Conservation (phyloP, 352 stramenopile species). For the Phytophthora citrophthora region DNA sequence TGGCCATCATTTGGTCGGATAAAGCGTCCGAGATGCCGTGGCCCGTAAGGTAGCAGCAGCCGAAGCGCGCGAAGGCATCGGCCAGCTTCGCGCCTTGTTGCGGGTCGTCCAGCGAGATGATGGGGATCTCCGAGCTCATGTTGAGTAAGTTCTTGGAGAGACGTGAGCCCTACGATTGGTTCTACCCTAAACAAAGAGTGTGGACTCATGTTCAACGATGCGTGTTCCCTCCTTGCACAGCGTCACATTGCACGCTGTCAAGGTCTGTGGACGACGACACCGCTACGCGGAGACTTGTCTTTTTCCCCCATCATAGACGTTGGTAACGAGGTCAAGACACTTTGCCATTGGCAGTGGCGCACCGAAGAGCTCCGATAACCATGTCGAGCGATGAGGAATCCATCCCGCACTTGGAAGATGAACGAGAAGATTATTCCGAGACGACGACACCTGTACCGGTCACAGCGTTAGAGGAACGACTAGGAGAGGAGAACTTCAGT, state of each 20-base stretch:
- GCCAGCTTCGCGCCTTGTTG: slow-evolving; percentile 51
- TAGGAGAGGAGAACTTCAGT: slow-evolving; percentile 37
- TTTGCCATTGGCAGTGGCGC: slow-evolving; percentile 8
- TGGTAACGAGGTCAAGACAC: slow-evolving; percentile 18
- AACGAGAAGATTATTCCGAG: slow-evolving; percentile 20
- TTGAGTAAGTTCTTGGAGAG: not conserved
- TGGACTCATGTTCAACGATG: slow-evolving; percentile 8
- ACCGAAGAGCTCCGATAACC: slow-evolving; percentile 23
- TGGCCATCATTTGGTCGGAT: slow-evolving; percentile 58
- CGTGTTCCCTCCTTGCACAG: slow-evolving; percentile 6
- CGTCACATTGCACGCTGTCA: slow-evolving; percentile 14
- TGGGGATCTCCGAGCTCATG: slow-evolving; percentile 43
- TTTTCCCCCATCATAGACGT: slow-evolving; percentile 20
- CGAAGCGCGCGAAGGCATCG: slow-evolving; percentile 67
- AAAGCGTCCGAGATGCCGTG: slow-evolving; percentile 63
- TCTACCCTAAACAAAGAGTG: slow-evolving; percentile 1
- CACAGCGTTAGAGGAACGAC: slow-evolving; percentile 8
- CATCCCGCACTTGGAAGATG: slow-evolving; percentile 18
- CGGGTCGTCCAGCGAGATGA: slow-evolving; percentile 64
- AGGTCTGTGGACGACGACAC: slow-evolving; percentile 11
- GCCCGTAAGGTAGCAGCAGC: slow-evolving; percentile 77
- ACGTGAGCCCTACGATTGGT: slow-evolving; percentile 12
- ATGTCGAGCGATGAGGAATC: slow-evolving; percentile 24
- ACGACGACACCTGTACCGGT: slow-evolving; percentile 21
- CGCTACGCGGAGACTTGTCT: slow-evolving; percentile 9